phyloP scores from a whole-genome alignment of 495 filamentous ascomycete genomes.

The Podospora didyma region DNA sequence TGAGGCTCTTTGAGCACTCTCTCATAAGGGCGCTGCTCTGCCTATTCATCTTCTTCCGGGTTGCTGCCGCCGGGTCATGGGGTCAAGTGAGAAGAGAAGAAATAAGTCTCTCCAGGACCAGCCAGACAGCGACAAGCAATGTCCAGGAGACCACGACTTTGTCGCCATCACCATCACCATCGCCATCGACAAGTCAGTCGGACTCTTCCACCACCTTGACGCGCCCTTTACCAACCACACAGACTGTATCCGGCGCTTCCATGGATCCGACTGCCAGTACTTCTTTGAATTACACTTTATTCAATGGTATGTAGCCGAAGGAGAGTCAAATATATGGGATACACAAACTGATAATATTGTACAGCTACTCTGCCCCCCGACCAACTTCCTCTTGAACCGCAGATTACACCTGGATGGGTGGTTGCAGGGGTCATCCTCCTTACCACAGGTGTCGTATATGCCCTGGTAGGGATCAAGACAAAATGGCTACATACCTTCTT shows the following conservation, averaged over 20 bases:
- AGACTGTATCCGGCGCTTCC: not conserved
- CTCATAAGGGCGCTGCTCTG: conserved; percentile 28
- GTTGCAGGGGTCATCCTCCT: conserved; percentile 77
- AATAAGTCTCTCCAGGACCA: not conserved
- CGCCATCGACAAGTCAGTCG: too few species aligned
- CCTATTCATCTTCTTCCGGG: conserved; percentile 19
- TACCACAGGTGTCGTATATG: conserved; percentile 61
- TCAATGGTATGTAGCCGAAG: conserved; percentile 9
- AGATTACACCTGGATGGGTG: conserved; percentile 73
- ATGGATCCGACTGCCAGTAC: not conserved
- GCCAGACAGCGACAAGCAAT: not conserved
- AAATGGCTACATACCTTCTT: conserved; percentile 79
- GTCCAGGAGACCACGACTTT: not conserved
- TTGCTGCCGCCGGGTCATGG: conserved; percentile 10
- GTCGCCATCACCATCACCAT: not conserved
- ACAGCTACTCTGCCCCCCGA: conserved; percentile 38
- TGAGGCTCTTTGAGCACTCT: conserved; percentile 9
- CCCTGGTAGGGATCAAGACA: conserved; percentile 80
- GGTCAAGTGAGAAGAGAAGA: conserved; percentile 25
- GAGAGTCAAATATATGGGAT: not conserved
- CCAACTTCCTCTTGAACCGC: conserved; percentile 66
- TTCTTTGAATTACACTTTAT: conserved; percentile 6
- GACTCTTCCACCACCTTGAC: not conserved
- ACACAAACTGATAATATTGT: not conserved
- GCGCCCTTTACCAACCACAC: not conserved